Conservation (phyloP, 31 red algal genomes). For the Pterothamnion heteromorphum region DNA sequence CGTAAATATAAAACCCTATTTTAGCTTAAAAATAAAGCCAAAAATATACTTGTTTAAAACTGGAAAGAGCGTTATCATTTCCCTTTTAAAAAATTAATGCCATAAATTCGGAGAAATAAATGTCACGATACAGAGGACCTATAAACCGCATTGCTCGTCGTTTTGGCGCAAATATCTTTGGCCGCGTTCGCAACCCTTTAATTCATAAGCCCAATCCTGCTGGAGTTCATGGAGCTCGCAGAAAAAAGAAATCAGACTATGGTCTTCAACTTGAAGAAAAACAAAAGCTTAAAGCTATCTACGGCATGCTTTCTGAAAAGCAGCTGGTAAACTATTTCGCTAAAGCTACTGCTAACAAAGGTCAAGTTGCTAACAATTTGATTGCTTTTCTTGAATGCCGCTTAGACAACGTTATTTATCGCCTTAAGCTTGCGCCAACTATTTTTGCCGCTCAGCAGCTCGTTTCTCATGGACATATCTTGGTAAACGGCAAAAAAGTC, state of each 20-base stretch:
- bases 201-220: neutral
- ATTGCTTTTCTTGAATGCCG: slow-evolving; percentile 17
- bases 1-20: too few relatives aligned
- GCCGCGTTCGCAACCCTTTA: too few relatives aligned
- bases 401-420: slow-evolving; percentile 32
- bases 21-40: too few relatives aligned
- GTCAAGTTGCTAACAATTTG: neutral
- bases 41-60: too few relatives aligned
- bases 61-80: too few relatives aligned
- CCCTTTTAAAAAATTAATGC: too few relatives aligned
- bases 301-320: neutral
- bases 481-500: slow-evolving; percentile 4
- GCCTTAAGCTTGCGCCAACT: neutral
- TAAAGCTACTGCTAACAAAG: neutral
- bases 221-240: slow-evolving; percentile 14
- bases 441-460: slow-evolving; percentile 26
- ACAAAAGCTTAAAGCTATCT: slow-evolving; percentile 27
- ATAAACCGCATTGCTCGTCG: too few relatives aligned
- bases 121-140: too few relatives aligned
- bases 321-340: neutral
- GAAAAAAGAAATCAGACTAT: slow-evolving; percentile 9
- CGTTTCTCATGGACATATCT: slow-evolving; percentile 33
- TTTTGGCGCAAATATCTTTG: too few relatives aligned
- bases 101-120: too few relatives aligned
- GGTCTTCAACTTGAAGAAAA: slow-evolving; percentile 29